Conservation (phyloP, 139 green algal genomes). For the Volvox reticuliferus region DNA sequence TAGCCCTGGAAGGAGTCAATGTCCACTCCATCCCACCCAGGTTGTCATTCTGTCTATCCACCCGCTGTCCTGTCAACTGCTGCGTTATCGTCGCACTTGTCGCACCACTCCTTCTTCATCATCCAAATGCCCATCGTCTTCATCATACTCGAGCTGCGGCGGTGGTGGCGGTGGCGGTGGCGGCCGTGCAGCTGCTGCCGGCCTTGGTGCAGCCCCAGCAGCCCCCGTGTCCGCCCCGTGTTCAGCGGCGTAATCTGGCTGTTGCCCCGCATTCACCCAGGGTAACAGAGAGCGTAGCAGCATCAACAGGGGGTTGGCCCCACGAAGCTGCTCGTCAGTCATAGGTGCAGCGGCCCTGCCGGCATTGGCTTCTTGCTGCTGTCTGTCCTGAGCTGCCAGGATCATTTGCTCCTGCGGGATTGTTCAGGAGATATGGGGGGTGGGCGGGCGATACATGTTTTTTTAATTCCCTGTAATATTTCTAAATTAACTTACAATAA, state of each 20-base stretch:
- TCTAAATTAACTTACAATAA: too few relatives aligned
- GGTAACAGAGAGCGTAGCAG: conserved; percentile 86
- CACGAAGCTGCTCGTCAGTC: conserved; percentile 37
- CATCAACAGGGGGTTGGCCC: conserved; percentile 72
- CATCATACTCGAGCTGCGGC: conserved; percentile 13
- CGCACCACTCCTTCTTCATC: conserved; percentile 44
- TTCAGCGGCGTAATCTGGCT: conserved; percentile 65
- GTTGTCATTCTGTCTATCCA: too few relatives aligned
- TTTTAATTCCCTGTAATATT: too few relatives aligned
- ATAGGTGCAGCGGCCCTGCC: background rate
- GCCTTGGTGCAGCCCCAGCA: background rate
- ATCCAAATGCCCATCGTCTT: conserved; percentile 28
- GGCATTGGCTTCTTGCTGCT: background rate
- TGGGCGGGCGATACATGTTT: too few relatives aligned
- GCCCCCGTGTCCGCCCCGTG: too few relatives aligned
- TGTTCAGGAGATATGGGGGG: background rate
- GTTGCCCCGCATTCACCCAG: conserved; percentile 81
- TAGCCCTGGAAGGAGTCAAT: too few relatives aligned
- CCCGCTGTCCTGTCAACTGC: too few relatives aligned
- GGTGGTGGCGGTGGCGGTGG: background rate
- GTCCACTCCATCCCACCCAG: too few relatives aligned
- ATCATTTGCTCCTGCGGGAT: conserved; percentile 52
- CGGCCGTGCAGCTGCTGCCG: background rate
- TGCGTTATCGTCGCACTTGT: background rate
- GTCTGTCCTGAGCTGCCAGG: conserved; percentile 36